Conservation (phyloP, 805 yeast genomes). For the Starmera quercuum region DNA sequence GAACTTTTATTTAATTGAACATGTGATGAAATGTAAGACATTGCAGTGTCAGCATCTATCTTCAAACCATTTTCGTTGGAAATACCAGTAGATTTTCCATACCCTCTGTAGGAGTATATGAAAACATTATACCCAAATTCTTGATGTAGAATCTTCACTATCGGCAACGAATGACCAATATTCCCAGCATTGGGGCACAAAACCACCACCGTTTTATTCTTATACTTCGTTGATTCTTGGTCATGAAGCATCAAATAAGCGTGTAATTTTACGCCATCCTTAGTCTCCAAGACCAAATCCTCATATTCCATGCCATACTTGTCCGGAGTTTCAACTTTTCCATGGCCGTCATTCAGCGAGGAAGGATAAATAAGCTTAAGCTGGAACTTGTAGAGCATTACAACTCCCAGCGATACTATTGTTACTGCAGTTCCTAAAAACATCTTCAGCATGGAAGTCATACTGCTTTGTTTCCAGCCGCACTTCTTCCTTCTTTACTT, state of each 20-base stretch:
- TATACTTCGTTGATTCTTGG: slow-evolving; percentile 25
- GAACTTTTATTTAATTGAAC: slow-evolving; percentile 43
- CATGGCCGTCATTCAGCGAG: slow-evolving; percentile 65
- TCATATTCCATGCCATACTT: slow-evolving; percentile 60
- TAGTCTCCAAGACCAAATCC: slow-evolving; percentile 49
- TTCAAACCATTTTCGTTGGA: slow-evolving; percentile 79
- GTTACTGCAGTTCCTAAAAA: slow-evolving; percentile 35
- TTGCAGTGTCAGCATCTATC: slow-evolving; percentile 67
- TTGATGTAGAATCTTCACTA: slow-evolving; percentile 60
- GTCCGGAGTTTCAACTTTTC: slow-evolving; percentile 69
- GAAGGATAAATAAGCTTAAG: slow-evolving; percentile 76
- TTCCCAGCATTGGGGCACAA: slow-evolving; percentile 94
- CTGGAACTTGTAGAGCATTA: slow-evolving; percentile 57
- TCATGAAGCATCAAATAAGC: slow-evolving; percentile 55
- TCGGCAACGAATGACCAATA: slow-evolving; percentile 84
- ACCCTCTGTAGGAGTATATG: slow-evolving; percentile 85
- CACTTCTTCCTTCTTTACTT: background rate
- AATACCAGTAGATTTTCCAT: slow-evolving; percentile 71
- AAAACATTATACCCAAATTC: slow-evolving; percentile 68
- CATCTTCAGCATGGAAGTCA: slow-evolving; percentile 23
- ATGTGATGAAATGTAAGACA: slow-evolving; percentile 49
- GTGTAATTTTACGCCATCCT: slow-evolving; percentile 63
- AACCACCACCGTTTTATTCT: slow-evolving; percentile 64
- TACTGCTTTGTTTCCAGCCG: background rate
- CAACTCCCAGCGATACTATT: slow-evolving; percentile 35